Base-by-base conservation (phyloP, 371 early-diverging fungal genomes). In the Mucor racemosus region DNA sequence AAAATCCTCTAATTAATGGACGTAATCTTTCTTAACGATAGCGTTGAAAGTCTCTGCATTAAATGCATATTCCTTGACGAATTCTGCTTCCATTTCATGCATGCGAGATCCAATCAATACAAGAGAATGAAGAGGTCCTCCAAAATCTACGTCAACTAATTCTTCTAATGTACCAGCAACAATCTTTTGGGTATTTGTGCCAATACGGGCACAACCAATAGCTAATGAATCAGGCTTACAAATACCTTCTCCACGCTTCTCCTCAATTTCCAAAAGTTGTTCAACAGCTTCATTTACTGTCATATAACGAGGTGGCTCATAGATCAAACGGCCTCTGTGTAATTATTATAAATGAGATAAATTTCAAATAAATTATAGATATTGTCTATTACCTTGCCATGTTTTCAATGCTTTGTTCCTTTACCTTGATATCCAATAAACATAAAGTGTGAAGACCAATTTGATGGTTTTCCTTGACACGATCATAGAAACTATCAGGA, bases 271-370 rank as follows among this genome's bases (percentile, higher is more conserved):
- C 33, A 98, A 80, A 60, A 99, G 82, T 78, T 99, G 99, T 64
- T 93, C 89, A 14, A 95, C 87, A 26, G 98, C 98, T 71, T 91
- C 91, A 79, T 96, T 95, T 58, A 96, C 92, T 10, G 95, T 95
- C 99, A 99, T 99, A 87, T 90, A 99, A 41, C 99, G 86, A 67
- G 99, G 97, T 17, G 98, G 97, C 76, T 98, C 97, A 80, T 95
- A 98, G 60, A 97, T 94, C 79, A 87, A 89, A 48, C 97, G 87
- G 19, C 95, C 95, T 59, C 95, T 87, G 60, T 33, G 46, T 21
- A 38, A 38, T 38, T 38, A 38, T 11, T 26, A 3, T 26, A 26
- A 26, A 26, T 26, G 1, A 26, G 26, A 26, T 26, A 26, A 26
- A 26, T 1, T 1, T 26, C 26, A 26, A 3, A 26, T 26, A 26